Base-by-base conservation (phyloP, 1,284 basidiomycete genomes). In the Heterobasidion irregulare region DNA sequence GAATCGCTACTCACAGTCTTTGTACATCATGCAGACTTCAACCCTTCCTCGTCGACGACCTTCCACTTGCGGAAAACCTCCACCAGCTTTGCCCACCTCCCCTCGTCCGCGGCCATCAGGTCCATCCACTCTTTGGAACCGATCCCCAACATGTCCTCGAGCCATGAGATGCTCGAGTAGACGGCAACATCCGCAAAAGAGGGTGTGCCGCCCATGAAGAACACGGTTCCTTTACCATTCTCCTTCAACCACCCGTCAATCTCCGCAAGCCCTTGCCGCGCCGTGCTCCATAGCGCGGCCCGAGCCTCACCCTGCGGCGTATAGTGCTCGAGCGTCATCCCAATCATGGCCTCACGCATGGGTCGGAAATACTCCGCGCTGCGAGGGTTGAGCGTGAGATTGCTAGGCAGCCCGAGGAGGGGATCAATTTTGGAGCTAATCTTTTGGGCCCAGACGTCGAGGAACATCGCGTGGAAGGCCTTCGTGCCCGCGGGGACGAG, bases 51-150 rank as follows among this genome's bases (percentile, higher is more conserved):
- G 49, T 50, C 49, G 16, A 33, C 26, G 2, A 45, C 49, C 47
- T 61, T 67, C 56, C 70, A 73, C 44, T 64, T 58, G 52, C 68
- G 65, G 53, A 75, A 67, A 26, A 62, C 61, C n/a, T 65, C 65
- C 46, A 70, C 48, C 6, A 72, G 63, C 49, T 54, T 62, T 10
- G 45, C 67, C 74, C 75, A 77, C 15, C 70, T 61, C 0, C 74
- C 76, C 9, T 63, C 67, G 58, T 73, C 61, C 69, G 69, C 72
- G 2, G 47, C 58, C 38, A 50, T 45, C 2, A 77, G 52, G 19
- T 66, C 66, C 58, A 62, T 63, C 75, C 76, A 77, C 57, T 73
- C 66, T 52, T 63, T 52, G 41, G 66, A 70, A 2, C 72, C 70
- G 49, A 68, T 66, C 0, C 69, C 72, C 41, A 66, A 60, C 4